Base-by-base conservation (phyloP, 192 early-diverging fungal genomes). In the Gamsiella multidivaricata region DNA sequence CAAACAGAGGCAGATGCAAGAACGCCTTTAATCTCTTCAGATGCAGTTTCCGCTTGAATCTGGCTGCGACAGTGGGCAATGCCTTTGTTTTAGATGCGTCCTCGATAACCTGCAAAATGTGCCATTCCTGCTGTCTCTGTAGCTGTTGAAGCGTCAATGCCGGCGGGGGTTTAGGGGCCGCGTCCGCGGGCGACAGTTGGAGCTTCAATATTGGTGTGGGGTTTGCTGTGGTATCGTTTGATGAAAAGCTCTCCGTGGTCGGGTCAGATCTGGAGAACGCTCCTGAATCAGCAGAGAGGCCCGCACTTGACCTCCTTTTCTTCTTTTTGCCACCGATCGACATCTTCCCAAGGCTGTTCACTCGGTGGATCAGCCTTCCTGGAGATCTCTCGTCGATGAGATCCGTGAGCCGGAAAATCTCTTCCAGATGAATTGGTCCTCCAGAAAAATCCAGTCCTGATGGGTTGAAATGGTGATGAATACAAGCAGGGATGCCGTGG, bases 1-100 rank as follows among this genome's bases (percentile, higher is more conserved):
- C 88, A 61, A 94, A 90, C 15, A 90, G 20, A 26, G 80, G 83
- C 26, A 92, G 37, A 0, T 90, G 89, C 23, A 90, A 67, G 37
- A 85, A 78, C 25, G 89, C 82, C 69, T 93, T 92, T 39, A 91
- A 65, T 47, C 88, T 82, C 70, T 70, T 81, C 37, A 84, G 66
- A 8, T 81, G 80, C 12, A 92, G 71, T 46, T 91, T 88, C 39
- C 89, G 81, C 52, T 82, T 79, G 58, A 89, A 87, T n/a, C 89
- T 83, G 1, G 70, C 80, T 9, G 82, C 81, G 18, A 83, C 66
- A 0, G 85, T 64, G 1, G 74, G 74, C 1, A 78, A 47, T 5
- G 83, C 72, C 12, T 83, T 69, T 18, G 79, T 61, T 23, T 70
- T 70, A 0, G 67, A 52, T 0, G 79, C 59, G 37, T 85, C 73